phyloP scores from a whole-genome alignment of 148 eudicot genomes.

The Beta vulgaris region DNA sequence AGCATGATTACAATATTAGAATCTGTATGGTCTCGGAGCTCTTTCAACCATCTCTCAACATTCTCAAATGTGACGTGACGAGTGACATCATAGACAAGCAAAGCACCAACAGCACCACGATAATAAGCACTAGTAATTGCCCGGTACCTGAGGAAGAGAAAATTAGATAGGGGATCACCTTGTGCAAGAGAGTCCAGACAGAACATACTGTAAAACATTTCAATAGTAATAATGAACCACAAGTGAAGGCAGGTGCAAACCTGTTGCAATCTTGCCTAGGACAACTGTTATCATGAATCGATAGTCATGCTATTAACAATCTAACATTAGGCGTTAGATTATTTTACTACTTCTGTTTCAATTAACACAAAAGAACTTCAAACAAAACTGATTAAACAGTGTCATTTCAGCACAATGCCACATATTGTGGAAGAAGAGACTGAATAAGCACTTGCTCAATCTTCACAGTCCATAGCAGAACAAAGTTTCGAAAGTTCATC shows the following conservation, averaged over 20 bases:
- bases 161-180: not conserved
- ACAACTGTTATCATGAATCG: no score
- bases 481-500: not conserved
- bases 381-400: not conserved
- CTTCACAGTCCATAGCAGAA: not conserved
- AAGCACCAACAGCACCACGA: constrained; percentile 69
- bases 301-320: no score
- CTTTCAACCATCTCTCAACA: constrained; percentile 69
- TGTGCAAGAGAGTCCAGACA: not conserved
- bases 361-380: not conserved
- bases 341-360: no score
- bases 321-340: not conserved
- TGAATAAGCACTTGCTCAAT: not conserved
- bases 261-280: not conserved
- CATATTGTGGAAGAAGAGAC: not conserved
- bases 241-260: not conserved
- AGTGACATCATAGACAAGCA: constrained; percentile 56
- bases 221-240: not conserved
- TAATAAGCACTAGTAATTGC: constrained; percentile 73
- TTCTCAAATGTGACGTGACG: constrained; percentile 66
- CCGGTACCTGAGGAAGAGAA: constrained; percentile 45
- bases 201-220: not conserved
- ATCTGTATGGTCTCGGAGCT: constrained; percentile 66
- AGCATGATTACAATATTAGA: constrained; percentile 67
- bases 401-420: no score